These are phyloP conservation scores for Pyricularia sp. DNA, from an alignment of 2,329 filamentous ascomycete genomes.

Conservation along the genomic window DNA sequence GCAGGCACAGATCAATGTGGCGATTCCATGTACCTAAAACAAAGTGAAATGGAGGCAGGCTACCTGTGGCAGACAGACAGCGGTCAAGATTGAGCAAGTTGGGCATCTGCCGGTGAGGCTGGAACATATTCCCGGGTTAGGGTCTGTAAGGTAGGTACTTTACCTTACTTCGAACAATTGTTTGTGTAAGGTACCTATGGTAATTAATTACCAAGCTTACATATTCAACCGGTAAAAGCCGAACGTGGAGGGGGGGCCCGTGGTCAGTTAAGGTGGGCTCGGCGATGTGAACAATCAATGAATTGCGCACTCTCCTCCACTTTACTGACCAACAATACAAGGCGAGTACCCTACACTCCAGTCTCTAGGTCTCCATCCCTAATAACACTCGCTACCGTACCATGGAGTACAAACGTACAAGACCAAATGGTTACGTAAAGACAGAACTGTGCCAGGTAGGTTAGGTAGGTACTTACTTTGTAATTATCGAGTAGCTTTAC, in stretches of 20 bases:
- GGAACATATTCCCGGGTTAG: background rate
- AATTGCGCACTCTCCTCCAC: background rate
- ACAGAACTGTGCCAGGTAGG: background rate
- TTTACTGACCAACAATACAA: too few species aligned
- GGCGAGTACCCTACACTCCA: background rate
- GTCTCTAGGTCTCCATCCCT: too few species aligned
- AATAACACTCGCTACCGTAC: background rate
- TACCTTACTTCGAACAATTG: too few species aligned
- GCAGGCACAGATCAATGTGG: background rate
- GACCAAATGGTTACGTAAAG: background rate
- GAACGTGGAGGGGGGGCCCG: background rate
- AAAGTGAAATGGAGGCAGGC: too few species aligned
- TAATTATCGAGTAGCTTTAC: too few species aligned
- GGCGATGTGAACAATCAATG: background rate
- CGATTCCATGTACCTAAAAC: too few species aligned
- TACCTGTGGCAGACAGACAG: too few species aligned
- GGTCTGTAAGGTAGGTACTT: background rate
- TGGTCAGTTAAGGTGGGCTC: background rate
- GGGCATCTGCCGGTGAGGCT: background rate
- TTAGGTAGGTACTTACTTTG: too few species aligned
- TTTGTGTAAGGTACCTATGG: too few species aligned
- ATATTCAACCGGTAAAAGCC: background rate
- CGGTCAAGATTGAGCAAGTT: too few species aligned
- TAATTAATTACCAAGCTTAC: too few species aligned
- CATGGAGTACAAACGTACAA: too few species aligned